These are phyloP conservation scores for Cyclospora cayetanensis DNA, from an alignment of 169 alveolate species.

Conservation along the genomic window DNA sequence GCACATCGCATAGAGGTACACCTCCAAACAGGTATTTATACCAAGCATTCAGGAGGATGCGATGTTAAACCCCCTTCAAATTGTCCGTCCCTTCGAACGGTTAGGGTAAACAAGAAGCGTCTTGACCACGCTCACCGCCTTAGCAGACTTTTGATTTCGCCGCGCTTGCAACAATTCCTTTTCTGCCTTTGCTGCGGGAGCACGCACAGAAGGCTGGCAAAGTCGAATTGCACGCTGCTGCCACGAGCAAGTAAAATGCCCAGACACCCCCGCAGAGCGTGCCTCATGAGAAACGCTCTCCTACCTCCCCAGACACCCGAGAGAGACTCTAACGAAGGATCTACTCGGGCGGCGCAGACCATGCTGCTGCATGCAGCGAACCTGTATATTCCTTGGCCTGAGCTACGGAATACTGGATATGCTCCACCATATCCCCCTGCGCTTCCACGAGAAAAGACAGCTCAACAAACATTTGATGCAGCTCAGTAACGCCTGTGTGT, in stretches of 20 bases:
- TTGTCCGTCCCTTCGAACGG: neutral
- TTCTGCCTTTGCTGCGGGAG: slow-evolving; percentile 70
- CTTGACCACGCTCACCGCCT: slow-evolving; percentile 12
- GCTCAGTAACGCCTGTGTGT: slow-evolving; percentile 77
- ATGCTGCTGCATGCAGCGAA: neutral
- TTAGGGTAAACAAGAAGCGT: neutral
- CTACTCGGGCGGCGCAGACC: neutral
- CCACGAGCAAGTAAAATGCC: neutral
- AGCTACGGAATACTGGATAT: slow-evolving; percentile 77
- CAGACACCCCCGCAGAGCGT: no score
- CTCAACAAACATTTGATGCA: slow-evolving; percentile 82
- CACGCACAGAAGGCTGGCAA: neutral
- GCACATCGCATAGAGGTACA: neutral
- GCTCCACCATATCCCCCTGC: slow-evolving; percentile 85
- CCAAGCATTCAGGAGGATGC: neutral
- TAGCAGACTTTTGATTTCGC: slow-evolving; percentile 68
- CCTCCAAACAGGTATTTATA: neutral
- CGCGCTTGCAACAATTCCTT: slow-evolving; percentile 75
- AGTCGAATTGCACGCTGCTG: neutral
- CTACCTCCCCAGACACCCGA: no score
- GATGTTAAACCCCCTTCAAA: neutral
- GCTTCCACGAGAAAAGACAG: slow-evolving; percentile 80
- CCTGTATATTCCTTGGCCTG: slow-evolving; percentile 78
- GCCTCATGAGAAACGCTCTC: no score
- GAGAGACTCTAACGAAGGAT: no score